phyloP scores from a whole-genome alignment of 139 green algal genomes.

The Chlamydomonas sp. region DNA sequence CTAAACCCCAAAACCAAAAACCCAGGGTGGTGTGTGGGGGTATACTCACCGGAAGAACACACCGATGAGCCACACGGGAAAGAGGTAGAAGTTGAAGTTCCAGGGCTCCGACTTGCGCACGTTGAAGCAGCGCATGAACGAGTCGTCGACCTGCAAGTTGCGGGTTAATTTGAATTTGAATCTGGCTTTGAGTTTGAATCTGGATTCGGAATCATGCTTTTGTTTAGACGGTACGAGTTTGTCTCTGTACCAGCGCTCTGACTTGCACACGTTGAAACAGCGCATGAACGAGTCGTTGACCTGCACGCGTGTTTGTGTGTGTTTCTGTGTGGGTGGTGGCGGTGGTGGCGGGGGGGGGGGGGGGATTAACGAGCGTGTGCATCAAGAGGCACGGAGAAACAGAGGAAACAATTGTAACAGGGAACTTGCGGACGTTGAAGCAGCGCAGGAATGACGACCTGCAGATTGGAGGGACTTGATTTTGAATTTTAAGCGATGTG shows the following conservation, averaged over 20 bases:
- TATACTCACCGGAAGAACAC: slow-evolving; percentile 29
- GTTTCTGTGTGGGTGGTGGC: no score
- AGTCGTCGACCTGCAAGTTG: slow-evolving; percentile 66
- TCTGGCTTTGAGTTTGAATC: no score
- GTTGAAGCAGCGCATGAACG: slow-evolving; percentile 92
- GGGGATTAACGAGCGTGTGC: no score
- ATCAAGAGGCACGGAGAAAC: no score
- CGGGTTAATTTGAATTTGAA: neutral
- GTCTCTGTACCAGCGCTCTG: slow-evolving; percentile 94
- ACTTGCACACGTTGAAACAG: slow-evolving; percentile 74
- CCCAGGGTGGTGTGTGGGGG: neutral
- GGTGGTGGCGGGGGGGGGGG: no score
- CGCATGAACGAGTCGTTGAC: slow-evolving; percentile 90
- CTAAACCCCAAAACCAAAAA: no score
- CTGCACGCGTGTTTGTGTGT: no score
- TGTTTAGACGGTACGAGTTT: no score
- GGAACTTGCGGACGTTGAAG: slow-evolving; percentile 69
- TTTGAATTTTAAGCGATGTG: no score
- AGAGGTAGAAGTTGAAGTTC: slow-evolving; percentile 99
- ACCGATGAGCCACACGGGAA: slow-evolving; percentile 72
- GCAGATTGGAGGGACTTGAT: no score
- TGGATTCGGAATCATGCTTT: no score
- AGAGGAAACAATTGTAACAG: no score
- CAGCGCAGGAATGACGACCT: slow-evolving; percentile 93
- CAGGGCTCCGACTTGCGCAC: slow-evolving; percentile 67